These are phyloP conservation scores for Penicillium waksmanii DNA, from an alignment of 495 filamentous ascomycete species.

Conservation along the genomic window DNA sequence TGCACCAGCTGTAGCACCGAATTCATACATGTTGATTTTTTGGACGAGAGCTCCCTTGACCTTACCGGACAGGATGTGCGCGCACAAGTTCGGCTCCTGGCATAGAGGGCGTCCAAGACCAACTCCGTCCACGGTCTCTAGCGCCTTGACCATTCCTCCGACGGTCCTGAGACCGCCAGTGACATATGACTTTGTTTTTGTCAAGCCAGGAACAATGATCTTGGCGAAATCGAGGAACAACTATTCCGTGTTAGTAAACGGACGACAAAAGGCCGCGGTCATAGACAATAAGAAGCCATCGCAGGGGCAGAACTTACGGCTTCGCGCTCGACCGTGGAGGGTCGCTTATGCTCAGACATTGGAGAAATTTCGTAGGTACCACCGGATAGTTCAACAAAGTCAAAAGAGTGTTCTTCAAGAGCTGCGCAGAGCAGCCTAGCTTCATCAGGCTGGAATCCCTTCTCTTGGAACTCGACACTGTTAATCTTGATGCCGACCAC, in stretches of 20 bases:
- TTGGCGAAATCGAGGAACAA: constrained; percentile 72
- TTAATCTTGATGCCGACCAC: constrained; percentile 70
- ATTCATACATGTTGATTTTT: constrained; percentile 49
- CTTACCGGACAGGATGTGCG: constrained; percentile 51
- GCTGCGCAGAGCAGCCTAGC: constrained; percentile 55
- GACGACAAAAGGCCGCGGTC: not conserved
- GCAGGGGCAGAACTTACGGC: constrained; percentile 27
- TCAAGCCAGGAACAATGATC: constrained; percentile 55
- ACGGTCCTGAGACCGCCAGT: constrained; percentile 66
- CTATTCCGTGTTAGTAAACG: not conserved
- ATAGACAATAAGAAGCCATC: not conserved
- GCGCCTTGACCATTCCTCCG: constrained; percentile 62
- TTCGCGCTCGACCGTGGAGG: constrained; percentile 60
- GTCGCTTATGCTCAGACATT: constrained; percentile 52
- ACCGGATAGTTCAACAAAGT: constrained; percentile 67
- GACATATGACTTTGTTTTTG: constrained; percentile 58
- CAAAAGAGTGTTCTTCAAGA: constrained; percentile 59
- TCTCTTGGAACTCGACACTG: constrained; percentile 67
- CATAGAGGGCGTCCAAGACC: constrained; percentile 57
- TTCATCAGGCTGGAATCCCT: constrained; percentile 60
- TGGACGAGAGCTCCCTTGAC: constrained; percentile 50
- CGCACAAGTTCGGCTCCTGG: constrained; percentile 55
- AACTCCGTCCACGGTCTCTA: constrained; percentile 60
- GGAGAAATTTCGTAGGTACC: constrained; percentile 61
- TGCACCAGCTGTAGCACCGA: constrained; percentile 46